Evolutionary conservation across 2,329 filamentous ascomycete species (phyloP).

Genomic region (Nothophoma quercina): DNA sequence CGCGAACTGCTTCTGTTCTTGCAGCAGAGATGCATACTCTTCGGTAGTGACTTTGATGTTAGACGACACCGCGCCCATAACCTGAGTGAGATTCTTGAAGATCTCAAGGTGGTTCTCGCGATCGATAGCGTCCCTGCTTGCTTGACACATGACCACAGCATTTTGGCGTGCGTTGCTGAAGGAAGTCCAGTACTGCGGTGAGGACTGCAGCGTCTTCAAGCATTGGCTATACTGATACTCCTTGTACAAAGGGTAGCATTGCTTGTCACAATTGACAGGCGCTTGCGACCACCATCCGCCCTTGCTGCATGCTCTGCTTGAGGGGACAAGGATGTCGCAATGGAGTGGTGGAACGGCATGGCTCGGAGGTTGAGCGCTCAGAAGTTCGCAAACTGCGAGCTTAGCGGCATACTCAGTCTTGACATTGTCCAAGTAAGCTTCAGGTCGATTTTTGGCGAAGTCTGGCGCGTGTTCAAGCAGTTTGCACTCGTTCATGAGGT

Average conservation of each 20-base stretch:
- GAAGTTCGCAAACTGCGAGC: conserved; percentile 69
- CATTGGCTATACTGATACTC: conserved; percentile 58
- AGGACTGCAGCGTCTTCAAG: conserved; percentile 60
- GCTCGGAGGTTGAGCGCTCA: conserved; percentile 50
- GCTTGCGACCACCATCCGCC: conserved; percentile 32
- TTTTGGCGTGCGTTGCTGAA: conserved; percentile 70
- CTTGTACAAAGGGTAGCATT: conserved; percentile 47
- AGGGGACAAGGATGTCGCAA: conserved; percentile 60
- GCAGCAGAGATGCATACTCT: conserved; percentile 33
- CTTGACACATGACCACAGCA: conserved; percentile 68
- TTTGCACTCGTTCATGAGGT: conserved; percentile 63
- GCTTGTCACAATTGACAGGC: conserved; percentile 24
- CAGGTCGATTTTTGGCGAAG: conserved; percentile 35
- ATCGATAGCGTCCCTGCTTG: conserved; percentile 65
- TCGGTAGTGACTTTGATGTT: conserved; percentile 31
- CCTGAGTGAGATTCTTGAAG: conserved; percentile 44
- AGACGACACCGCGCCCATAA: conserved; percentile 32
- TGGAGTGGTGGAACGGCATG: conserved; percentile 58
- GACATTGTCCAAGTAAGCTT: conserved; percentile 44
- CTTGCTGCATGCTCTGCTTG: conserved; percentile 41
- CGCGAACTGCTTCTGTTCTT: conserved; percentile 33
- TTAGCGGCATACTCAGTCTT: conserved; percentile 68
- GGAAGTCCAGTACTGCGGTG: conserved; percentile 68
- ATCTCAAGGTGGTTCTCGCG: conserved; percentile 54
- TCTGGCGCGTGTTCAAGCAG: conserved; percentile 50